phyloP scores from a whole-genome alignment of 2,329 filamentous ascomycete species.

The Spiromastix sp. region DNA sequence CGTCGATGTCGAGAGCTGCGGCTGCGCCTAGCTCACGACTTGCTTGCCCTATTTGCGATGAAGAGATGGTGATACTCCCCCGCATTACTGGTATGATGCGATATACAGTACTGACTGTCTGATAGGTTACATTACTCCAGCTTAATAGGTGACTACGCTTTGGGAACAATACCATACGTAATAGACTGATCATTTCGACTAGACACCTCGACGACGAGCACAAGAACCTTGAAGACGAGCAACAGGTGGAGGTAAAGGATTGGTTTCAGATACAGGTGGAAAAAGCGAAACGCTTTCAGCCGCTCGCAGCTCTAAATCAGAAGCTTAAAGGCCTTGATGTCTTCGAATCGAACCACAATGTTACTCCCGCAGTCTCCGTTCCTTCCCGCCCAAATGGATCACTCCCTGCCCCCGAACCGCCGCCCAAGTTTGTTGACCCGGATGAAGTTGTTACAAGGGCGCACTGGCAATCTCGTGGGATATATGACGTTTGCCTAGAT shows the following conservation, averaged over 20 bases:
- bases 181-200: constrained; percentile 7
- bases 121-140: constrained; percentile 78
- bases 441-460: constrained; percentile 79
- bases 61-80: constrained; percentile 70
- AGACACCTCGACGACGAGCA: constrained; percentile 81
- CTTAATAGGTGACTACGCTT: constrained; percentile 56
- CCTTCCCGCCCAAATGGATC: constrained; percentile 18
- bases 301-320: constrained; percentile 81
- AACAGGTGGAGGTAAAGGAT: constrained; percentile 90
- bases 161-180: constrained; percentile 15
- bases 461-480: constrained; percentile 76
- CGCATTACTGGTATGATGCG: neutral
- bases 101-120: constrained; percentile 10
- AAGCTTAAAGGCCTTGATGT: constrained; percentile 87
- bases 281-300: constrained; percentile 88
- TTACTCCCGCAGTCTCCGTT: constrained; percentile 28
- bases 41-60: constrained; percentile 93
- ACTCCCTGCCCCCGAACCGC: constrained; percentile 22
- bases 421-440: constrained; percentile 51
- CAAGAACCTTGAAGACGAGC: constrained; percentile 75
- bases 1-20: constrained; percentile 35
- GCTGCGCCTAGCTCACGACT: constrained; percentile 56
- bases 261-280: constrained; percentile 94
- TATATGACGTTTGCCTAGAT: constrained; percentile 74
- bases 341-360: constrained; percentile 79